A percentile compares a stretch with the other conserved stretches of the same genome.
These are phyloP conservation scores for Henningerozyma blattae DNA, from an alignment of 805 yeast genomes.

Conservation along the genomic window DNA sequence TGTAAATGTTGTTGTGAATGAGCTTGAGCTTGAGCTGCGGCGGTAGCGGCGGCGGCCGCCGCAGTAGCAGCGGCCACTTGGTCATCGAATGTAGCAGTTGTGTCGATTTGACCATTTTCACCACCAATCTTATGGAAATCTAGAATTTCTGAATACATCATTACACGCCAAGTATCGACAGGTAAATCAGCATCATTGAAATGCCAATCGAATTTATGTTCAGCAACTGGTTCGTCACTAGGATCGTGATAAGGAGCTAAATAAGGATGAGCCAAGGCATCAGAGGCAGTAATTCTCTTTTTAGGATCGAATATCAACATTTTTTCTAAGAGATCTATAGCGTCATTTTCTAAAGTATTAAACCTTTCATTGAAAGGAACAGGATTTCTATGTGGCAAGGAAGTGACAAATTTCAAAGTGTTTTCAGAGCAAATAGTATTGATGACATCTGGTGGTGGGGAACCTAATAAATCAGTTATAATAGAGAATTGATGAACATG, in stretches of 20 bases:
- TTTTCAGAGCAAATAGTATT: conserved; percentile 94
- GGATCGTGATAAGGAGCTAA: conserved; percentile 95
- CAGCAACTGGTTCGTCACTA: conserved; percentile 91
- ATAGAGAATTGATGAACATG: conserved; percentile 97
- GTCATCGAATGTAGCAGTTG: conserved; percentile 24
- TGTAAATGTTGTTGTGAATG: not conserved
- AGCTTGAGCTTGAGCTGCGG: conserved; percentile 16
- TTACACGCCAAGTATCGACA: conserved; percentile 95
- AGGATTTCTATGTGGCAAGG: conserved; percentile 89
- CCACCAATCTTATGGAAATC: conserved; percentile 89
- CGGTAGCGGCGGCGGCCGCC: conserved; percentile 25
- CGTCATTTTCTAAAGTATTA: conserved; percentile 67
- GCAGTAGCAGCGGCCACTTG: conserved; percentile 28
- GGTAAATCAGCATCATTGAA: conserved; percentile 97
- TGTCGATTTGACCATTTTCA: conserved; percentile 23
- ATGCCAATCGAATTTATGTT: conserved; percentile 91
- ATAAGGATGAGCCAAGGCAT: conserved; percentile 83
- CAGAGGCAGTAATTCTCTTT: conserved; percentile 85
- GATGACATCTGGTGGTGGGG: conserved; percentile 93
- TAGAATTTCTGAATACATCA: conserved; percentile 96
- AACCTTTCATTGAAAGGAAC: conserved; percentile 76
- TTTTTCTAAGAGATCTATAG: conserved; percentile 74
- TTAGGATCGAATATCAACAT: conserved; percentile 95
- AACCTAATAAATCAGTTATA: conserved; percentile 89
- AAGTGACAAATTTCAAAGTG: conserved; percentile 85